A percentile compares a stretch with the other conserved stretches of the same genome.
Conservation (phyloP, 345 rosid genomes). For the Salix suchowensis region DNA sequence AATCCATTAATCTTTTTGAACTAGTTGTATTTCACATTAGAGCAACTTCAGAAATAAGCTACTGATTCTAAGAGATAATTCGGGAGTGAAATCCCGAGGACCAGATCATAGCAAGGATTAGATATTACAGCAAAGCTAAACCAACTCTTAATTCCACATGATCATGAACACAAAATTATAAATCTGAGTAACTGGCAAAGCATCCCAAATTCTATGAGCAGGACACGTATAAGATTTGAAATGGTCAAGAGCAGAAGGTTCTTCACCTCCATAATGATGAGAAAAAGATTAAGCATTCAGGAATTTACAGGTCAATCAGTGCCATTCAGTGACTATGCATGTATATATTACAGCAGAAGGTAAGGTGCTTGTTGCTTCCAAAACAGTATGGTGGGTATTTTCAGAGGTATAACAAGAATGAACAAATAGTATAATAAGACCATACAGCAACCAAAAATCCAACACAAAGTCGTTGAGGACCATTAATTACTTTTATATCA, state of each 20-base stretch:
- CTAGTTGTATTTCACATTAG: background rate
- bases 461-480: conserved; percentile 19
- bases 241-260: too few relatives aligned
- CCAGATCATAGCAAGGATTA: too few relatives aligned
- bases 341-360: conserved; percentile 21
- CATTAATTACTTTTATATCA: conserved; percentile 14
- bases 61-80: too few relatives aligned
- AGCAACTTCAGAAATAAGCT: background rate
- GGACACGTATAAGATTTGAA: too few relatives aligned
- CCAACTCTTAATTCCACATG: too few relatives aligned
- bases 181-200: too few relatives aligned
- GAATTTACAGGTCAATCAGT: conserved; percentile 28
- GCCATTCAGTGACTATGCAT: conserved; percentile 12
- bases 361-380: conserved; percentile 17
- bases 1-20: too few relatives aligned
- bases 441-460: conserved; percentile 21
- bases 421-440: conserved; percentile 22
- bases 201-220: too few relatives aligned
- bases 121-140: too few relatives aligned
- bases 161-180: too few relatives aligned
- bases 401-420: conserved; percentile 25
- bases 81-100: too few relatives aligned
- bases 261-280: too few relatives aligned
- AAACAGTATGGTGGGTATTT: conserved; percentile 10
- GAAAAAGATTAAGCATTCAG: conserved; percentile 3